These are phyloP conservation scores for Westerdykella ornata DNA, from an alignment of 2,329 filamentous ascomycete species.

Conservation along the genomic window DNA sequence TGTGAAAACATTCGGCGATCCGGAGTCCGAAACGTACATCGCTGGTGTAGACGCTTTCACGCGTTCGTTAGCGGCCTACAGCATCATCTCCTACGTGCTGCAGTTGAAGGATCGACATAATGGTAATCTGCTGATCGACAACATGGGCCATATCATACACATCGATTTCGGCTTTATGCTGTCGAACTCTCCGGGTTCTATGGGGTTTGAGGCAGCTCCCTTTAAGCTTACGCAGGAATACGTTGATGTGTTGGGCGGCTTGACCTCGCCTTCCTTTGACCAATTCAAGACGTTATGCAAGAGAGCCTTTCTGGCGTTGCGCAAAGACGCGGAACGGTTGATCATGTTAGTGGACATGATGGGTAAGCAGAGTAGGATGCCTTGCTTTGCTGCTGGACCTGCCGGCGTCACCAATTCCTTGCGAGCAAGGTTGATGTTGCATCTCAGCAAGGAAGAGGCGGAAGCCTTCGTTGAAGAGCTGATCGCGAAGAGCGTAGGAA, in stretches of 20 bases:
- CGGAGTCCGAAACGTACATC: constrained; percentile 61
- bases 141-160: constrained; percentile 78
- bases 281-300: constrained; percentile 76
- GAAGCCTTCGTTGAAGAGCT: constrained; percentile 77
- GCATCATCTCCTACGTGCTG: constrained; percentile 74
- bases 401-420: constrained; percentile 62
- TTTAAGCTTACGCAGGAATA: constrained; percentile 86
- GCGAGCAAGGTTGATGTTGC: constrained; percentile 70
- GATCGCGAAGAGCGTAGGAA: constrained; percentile 73
- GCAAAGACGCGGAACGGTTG: constrained; percentile 71
- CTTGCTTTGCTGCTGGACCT: constrained; percentile 72
- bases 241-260: constrained; percentile 71
- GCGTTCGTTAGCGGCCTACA: constrained; percentile 75
- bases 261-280: constrained; percentile 62
- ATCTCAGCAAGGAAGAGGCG: constrained; percentile 75
- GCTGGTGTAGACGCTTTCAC: constrained; percentile 73
- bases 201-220: constrained; percentile 79
- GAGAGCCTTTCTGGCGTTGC: constrained; percentile 73
- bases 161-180: constrained; percentile 91
- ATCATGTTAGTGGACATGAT: constrained; percentile 79
- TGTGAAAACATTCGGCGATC: constrained; percentile 65
- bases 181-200: constrained; percentile 75
- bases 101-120: constrained; percentile 84
- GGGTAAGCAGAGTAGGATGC: constrained; percentile 77
- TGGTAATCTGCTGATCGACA: constrained; percentile 79